Base-by-base conservation (phyloP, 257 asterid species). In the Solanum habrochaites region DNA sequence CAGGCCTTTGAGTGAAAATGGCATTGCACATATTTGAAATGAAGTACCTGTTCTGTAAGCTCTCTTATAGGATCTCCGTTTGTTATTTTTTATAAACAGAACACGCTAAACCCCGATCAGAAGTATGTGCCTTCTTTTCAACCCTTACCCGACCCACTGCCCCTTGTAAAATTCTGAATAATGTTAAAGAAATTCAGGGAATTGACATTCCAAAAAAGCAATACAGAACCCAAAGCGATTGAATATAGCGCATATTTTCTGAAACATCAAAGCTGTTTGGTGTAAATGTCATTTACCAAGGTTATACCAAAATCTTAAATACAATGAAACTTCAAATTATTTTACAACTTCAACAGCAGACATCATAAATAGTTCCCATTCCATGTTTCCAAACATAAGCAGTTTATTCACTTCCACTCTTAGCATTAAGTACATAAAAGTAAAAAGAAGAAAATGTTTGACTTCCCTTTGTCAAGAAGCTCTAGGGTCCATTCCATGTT, bases 401-500 rank as follows among this genome's bases (percentile, higher is more conserved):
- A 58, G 58, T 13, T 75, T 39, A 75, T 75, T 56, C 37, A 42
- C 23, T 75, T 42, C 83, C 23, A 12, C 37, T n/a, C 60, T 75
- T 42, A 42, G 10, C 72, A 85, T 84, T 42, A 52, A 43, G 80
- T 71, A 86, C 29, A 85, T 31, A 82, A 89, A 85, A 21, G 67
- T 23, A 73, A 56, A 81, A 31, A 86, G 58, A 85, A 64, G 16
- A 40, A 43, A 81, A 74, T 40, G 11, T 2, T 45, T 16, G 87
- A 77, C 77, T 83, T 85, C 87, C 86, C 43, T 23, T 37, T 77
- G 52, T 96, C 92, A 95, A 39, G 95, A 90, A 4, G 99, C 98
- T 90, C 99, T 93, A 12, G 99, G 99, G 89, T 97, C 99, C 39
- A 94, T 95, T 14, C 99, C 99, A 21, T 97, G 98, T 89, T 93